A percentile compares a stretch with the other conserved stretches of the same genome.
phyloP scores from a whole-genome alignment of 495 filamentous ascomycete species.

The Aspergillus ellipticus region DNA sequence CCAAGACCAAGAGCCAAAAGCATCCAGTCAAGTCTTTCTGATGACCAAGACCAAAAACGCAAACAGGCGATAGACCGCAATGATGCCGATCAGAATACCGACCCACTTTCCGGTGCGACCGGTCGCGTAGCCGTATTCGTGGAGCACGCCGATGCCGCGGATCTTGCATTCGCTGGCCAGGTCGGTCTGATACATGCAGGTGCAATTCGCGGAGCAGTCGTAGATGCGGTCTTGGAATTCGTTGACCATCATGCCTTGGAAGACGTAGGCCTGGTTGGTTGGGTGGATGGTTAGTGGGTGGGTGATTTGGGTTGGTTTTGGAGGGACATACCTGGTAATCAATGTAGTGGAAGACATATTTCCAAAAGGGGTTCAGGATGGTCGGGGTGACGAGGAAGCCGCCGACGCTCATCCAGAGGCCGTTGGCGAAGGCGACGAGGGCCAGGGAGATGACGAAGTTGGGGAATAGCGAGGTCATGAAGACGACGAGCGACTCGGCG shows the following conservation, averaged over 20 bases:
- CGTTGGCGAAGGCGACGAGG: slow-evolving; percentile 75
- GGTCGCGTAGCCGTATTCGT: slow-evolving; percentile 61
- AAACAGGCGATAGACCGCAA: slow-evolving; percentile 67
- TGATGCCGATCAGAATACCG: slow-evolving; percentile 71
- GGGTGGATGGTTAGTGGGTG: background rate
- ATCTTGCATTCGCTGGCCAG: slow-evolving; percentile 63
- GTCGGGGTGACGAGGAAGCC: slow-evolving; percentile 73
- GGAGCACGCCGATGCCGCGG: slow-evolving; percentile 61
- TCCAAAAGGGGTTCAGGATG: slow-evolving; percentile 75
- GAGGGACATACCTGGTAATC: slow-evolving; percentile 59
- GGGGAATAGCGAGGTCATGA: slow-evolving; percentile 67
- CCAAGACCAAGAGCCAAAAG: too few species aligned
- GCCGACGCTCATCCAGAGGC: slow-evolving; percentile 79
- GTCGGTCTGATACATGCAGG: slow-evolving; percentile 67
- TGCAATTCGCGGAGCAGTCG: slow-evolving; percentile 51
- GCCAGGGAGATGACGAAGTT: slow-evolving; percentile 76
- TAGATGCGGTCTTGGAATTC: slow-evolving; percentile 66
- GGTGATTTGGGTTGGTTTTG: background rate
- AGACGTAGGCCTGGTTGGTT: slow-evolving; percentile 58
- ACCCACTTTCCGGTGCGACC: slow-evolving; percentile 65
- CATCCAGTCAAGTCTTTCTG: background rate
- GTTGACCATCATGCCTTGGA: slow-evolving; percentile 90
- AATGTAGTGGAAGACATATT: slow-evolving; percentile 80
- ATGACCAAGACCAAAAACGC: slow-evolving; percentile 42
- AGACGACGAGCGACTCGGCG: slow-evolving; percentile 74